Evolutionary conservation across 2,329 filamentous ascomycete species (phyloP).

Genomic region (Penicillium hordei): DNA sequence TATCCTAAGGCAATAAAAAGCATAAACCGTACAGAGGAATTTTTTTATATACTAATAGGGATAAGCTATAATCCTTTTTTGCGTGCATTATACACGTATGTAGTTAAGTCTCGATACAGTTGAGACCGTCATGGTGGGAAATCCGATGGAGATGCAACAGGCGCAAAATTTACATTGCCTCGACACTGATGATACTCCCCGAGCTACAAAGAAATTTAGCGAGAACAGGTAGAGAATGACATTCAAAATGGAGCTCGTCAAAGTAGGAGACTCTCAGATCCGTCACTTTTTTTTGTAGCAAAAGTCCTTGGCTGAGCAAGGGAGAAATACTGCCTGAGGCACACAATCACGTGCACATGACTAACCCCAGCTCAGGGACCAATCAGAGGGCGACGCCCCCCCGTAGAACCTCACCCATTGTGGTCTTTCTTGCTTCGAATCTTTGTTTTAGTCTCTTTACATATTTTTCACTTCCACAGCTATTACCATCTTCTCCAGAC

Average conservation of each 20-base stretch:
- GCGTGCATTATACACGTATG: not conserved
- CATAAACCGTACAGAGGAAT: not conserved
- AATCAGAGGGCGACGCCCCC: slow-evolving; percentile 19
- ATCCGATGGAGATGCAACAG: not conserved
- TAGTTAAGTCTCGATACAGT: not conserved
- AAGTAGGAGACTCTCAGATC: not conserved
- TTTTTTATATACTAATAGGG: not conserved
- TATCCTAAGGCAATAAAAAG: not conserved
- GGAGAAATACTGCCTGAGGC: slow-evolving; percentile 12
- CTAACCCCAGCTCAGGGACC: slow-evolving; percentile 9
- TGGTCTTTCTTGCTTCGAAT: slow-evolving; percentile 16
- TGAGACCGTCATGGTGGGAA: not conserved
- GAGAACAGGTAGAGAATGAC: not conserved
- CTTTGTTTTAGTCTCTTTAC: slow-evolving; percentile 26
- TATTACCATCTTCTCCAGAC: slow-evolving; percentile 3
- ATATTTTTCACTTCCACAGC: slow-evolving; percentile 14
- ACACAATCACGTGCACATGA: slow-evolving; percentile 12
- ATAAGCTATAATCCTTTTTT: not conserved
- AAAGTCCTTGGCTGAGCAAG: slow-evolving; percentile 1
- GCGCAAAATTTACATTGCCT: not conserved
- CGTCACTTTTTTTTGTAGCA: not conserved
- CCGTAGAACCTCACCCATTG: slow-evolving; percentile 22
- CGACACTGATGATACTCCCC: not conserved
- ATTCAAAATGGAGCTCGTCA: not conserved
- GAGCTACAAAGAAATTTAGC: not conserved